Base-by-base conservation (phyloP, 2,329 filamentous ascomycete species). In the Lithohypha guttulata region DNA sequence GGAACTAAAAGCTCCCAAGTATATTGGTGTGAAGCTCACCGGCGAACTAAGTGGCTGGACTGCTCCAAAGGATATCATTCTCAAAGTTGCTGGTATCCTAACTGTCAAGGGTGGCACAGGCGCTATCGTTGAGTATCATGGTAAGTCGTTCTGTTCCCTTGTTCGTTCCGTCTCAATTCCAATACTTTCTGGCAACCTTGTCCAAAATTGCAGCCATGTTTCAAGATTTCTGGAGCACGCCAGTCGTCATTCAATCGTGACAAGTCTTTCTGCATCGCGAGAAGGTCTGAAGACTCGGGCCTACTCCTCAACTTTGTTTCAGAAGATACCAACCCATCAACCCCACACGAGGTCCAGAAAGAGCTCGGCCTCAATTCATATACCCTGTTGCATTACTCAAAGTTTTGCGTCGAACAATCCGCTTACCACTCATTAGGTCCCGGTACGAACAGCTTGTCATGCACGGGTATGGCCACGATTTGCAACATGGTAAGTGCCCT, bases 21-120 rank as follows among this genome's bases (percentile, higher is more conserved):
- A 94, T 47, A 93, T 96, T 59, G 91, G 91, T 76, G 81, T 98
- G 41, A 93, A 84, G 69, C 80, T 98, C 43, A 95, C 87, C 52
- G 91, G 91, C 53, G 55, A 84, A 63, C 59, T 98, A 58, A 83
- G 73, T 55, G 89, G 89, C 64, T 98, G 91, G 91, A 83, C 86
- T 51, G 64, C 87, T 41, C 84, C 91, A 41, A 96, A 98, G 73
- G 86, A 96, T 60, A 85, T 98, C 50, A 98, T 98, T 56, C 75
- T 95, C 42, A 94, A 95, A 78, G 82, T 96, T 50, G 91, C 91
- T 52, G 91, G 89, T 57, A 93, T 94, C 51, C 75, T 95, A 28
- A 96, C 91, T 35, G 91, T 98, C 57, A 96, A 96, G 75, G 91
- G 91, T 61, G 91, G 91, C 55, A 98, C 91, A 59, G 91, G 89